These are phyloP conservation scores for Diplosphaera chodatii DNA, from an alignment of 139 green algal species.

Conservation along the genomic window DNA sequence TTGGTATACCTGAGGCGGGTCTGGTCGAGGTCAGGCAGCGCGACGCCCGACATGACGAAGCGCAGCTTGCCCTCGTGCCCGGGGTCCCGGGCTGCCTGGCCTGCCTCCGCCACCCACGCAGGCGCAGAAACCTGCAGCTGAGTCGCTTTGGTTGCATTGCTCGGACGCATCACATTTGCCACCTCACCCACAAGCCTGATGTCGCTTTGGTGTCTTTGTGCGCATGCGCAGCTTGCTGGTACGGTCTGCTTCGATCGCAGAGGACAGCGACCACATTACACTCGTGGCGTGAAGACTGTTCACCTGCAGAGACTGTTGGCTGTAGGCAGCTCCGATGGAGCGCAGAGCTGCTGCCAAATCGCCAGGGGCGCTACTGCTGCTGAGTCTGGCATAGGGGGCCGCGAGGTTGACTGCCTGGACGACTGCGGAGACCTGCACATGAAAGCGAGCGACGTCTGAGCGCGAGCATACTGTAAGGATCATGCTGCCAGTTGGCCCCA, in stretches of 20 bases:
- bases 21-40: background rate
- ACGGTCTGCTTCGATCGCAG: no score
- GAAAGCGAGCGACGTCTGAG: background rate
- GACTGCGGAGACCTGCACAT: background rate
- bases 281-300: background rate
- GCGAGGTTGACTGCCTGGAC: background rate
- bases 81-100: background rate
- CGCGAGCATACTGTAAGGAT: no score
- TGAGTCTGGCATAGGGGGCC: background rate
- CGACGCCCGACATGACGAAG: background rate
- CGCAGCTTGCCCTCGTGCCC: background rate
- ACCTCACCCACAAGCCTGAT: no score
- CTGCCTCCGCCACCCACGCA: background rate
- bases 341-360: background rate
- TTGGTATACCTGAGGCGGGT: constrained; percentile 1
- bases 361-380: no score
- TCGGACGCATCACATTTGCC: no score
- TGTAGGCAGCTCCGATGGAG: background rate
- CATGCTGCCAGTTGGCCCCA: no score
- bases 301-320: background rate
- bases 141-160: no score
- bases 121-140: background rate
- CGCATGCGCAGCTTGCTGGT: no score
- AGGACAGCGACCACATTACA: no score
- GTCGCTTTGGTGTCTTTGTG: no score